Base-by-base conservation (phyloP, 73 alveolate genomes). In the Tetrahymena elliotti region DNA sequence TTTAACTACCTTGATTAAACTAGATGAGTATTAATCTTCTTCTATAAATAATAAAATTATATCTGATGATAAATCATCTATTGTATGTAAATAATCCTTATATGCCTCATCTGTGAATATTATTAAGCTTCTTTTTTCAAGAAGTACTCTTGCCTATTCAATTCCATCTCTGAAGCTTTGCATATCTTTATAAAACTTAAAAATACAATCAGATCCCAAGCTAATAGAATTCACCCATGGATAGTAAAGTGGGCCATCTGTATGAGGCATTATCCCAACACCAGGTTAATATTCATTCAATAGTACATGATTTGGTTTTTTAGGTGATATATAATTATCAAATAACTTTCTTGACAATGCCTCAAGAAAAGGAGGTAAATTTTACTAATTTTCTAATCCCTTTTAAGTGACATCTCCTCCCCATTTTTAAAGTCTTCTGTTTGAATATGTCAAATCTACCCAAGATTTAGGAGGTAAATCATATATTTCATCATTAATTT, bases 171-270 rank as follows among this genome's bases (percentile, higher is more conserved):
- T 54, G 13, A 33, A 93, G 35, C 95, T 38, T 33, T 36, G 52
- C 93, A 38, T 47, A 24, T 38, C 82, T 24, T 93, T 93, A 95
- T 96, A 96, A 24, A 97, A 52, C 36, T 96, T 37, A 31, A 96
- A 35, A 24, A 96, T 93, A 24, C 94, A 37, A n/a, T 93, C 96
- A 20, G 97, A 40, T 27, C 95, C 95, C 31, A 97, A 92, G 93
- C 96, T 93, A 31, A 97, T 54, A 4, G 95, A 94, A 53, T 94
- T 95, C 33, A 97, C 98, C 38, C 52, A 97, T 33, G 98, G 98
- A 41, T 92, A 95, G 92, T 97, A 97, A n/a, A 97, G 96, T 6
- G 98, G 98, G 5, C 98, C 98, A 93, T 97, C 98, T n/a, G 97
- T 97, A 84, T 97, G 98, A 34, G 98, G 97, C 97, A 97, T 94